phyloP scores from a whole-genome alignment of 257 asterid genomes.

The Coffea eugenioides region DNA sequence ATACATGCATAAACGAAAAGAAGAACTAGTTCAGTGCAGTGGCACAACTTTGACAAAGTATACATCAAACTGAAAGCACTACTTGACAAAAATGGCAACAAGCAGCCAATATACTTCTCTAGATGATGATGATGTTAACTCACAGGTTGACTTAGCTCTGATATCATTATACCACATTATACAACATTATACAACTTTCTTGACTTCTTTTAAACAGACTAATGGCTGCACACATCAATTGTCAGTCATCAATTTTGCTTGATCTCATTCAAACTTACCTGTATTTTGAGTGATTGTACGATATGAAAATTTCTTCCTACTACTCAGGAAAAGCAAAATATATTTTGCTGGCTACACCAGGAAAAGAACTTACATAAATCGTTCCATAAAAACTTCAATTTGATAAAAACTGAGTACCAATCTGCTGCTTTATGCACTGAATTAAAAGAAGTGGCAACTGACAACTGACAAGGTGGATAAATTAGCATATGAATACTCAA shows the following conservation, averaged over 20 bases:
- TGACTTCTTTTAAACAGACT: not conserved
- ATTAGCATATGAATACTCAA: too few species aligned
- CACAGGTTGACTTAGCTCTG: not conserved
- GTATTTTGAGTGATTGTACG: too few species aligned
- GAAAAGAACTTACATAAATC: too few species aligned
- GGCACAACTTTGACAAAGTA: not conserved
- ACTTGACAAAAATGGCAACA: not conserved
- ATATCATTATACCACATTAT: not conserved
- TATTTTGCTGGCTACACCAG: not conserved
- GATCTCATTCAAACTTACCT: not conserved
- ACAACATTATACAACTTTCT: too few species aligned
- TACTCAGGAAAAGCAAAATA: not conserved
- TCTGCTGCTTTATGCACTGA: too few species aligned
- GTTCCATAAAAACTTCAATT: too few species aligned
- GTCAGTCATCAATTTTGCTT: too few species aligned
- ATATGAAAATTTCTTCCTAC: not conserved
- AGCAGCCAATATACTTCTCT: not conserved
- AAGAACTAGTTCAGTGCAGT: not conserved
- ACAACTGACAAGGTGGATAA: too few species aligned
- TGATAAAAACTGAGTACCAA: too few species aligned
- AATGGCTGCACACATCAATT: not conserved
- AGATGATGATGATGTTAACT: not conserved
- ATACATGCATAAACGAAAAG: not conserved
- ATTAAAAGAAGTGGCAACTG: too few species aligned
- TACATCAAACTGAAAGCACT: not conserved